Base-by-base conservation (phyloP, 176 grass and related monocot genomes). In the Alopecurus myosuroides region DNA sequence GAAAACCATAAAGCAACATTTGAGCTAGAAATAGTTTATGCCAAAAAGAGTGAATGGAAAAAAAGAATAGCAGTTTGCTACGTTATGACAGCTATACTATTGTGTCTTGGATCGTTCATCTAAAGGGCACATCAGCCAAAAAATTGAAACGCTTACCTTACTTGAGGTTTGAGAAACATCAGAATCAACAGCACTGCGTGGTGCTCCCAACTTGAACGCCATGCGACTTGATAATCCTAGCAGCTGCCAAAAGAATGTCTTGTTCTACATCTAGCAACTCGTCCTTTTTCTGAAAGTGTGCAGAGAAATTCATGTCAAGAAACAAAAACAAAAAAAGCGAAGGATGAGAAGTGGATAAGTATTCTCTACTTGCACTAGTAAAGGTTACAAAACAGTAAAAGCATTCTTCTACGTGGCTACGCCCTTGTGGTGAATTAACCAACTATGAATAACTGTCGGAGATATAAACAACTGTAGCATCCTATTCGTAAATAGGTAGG, bases 191-290 rank as follows among this genome's bases (percentile, higher is more conserved):
- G 56, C 85, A 80, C 58, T 90, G 81, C n/a, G 77, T 70, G 45
- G 77, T 88, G 79, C 84, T 88, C 79, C 90, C 92, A 68, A 94
- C 68, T 79, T 95, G 79, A 90, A 88, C 85, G 67, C 95, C 88
- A 82, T 94, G 82, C 28, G 41, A 84, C 52, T 86, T 91, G 76
- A 98, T 94, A 84, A 94, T 88, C 85, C 83, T 88, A 53, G 78
- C 88, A 70, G 95, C 92, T 84, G 78, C 88, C 61, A 98, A 76
- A 86, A 98, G 84, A 71, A 98, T 93, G 56, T 86, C 90, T 86
- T 98, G 92, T 89, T 94, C 82, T 79, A 82, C 28, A 12, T 89
- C 82, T 30, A 93, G 40, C 80, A 86, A 74, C 77, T 93, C 92
- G 8, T 95, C 92, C 78, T 91, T 98, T 77, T 53, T 93, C 95